A percentile compares a stretch with the other conserved stretches of the same genome.
Conservation (phyloP, 2,329 filamentous ascomycete genomes). For the Colletotrichum tropicicola region DNA sequence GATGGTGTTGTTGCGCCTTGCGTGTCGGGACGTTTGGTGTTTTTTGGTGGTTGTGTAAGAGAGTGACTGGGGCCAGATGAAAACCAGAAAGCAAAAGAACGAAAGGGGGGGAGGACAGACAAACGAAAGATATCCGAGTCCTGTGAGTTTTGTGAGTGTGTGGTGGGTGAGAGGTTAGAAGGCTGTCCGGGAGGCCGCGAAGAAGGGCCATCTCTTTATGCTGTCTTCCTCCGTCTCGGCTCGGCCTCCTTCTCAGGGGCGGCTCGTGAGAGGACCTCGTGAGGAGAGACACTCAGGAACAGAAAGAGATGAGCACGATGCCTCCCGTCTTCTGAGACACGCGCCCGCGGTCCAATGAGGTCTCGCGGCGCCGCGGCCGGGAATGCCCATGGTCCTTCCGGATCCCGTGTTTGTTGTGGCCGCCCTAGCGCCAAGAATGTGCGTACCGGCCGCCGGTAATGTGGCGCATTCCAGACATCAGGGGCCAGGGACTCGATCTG, state of each 20-base stretch:
- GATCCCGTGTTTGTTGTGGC: constrained; percentile 22
- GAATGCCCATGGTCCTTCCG: constrained; percentile 1
- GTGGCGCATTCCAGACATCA: constrained; percentile 18
- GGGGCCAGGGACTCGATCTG: not conserved
- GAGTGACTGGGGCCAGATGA: constrained; percentile 22
- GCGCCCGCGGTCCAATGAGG: constrained; percentile 2
- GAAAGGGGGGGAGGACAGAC: not conserved
- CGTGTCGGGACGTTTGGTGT: not conserved
- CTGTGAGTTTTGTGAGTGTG: not conserved
- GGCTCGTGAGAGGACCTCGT: not conserved
- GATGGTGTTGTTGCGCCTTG: constrained; percentile 15
- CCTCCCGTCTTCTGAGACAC: not conserved
- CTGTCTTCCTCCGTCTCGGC: not conserved
- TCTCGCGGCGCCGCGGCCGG: not conserved
- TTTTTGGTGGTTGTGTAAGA: not conserved
- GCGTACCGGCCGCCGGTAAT: not conserved
- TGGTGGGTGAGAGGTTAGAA: not conserved
- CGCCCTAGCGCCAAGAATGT: constrained; percentile 11
- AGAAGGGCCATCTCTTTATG: constrained; percentile 14
- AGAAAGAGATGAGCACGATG: not conserved
- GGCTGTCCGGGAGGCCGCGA: not conserved
- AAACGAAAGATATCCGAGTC: constrained; percentile 15
- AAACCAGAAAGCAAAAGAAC: not conserved
- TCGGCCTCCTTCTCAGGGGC: not conserved
- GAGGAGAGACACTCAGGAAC: constrained; percentile 8